phyloP scores from a whole-genome alignment of 2,329 filamentous ascomycete genomes.

The Fusarium nodosum region DNA sequence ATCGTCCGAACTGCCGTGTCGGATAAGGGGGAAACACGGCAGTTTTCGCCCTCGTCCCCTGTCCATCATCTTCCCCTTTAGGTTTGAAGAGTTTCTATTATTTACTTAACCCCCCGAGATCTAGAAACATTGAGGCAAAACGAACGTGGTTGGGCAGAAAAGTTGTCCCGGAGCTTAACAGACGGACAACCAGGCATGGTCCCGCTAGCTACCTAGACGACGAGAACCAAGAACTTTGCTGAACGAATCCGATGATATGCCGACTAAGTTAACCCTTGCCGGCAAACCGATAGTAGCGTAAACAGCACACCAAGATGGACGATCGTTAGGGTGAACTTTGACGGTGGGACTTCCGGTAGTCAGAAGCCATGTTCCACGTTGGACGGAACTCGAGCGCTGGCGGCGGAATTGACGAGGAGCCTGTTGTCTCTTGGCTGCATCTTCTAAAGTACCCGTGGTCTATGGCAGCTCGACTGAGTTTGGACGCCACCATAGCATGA shows the following conservation, averaged over 20 bases:
- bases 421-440: constrained; percentile 5
- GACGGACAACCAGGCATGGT: neutral
- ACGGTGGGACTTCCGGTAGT: neutral
- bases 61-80: neutral
- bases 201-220: constrained; percentile 14
- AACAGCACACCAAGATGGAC: neutral
- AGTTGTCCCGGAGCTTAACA: constrained; percentile 4
- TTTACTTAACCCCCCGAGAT: neutral
- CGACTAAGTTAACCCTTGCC: neutral
- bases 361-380: neutral
- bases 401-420: constrained; percentile 3
- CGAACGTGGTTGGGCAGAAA: neutral
- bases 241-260: neutral
- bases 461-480: constrained; percentile 2
- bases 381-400: constrained; percentile 1
- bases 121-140: neutral
- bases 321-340: neutral
- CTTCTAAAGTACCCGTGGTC: neutral
- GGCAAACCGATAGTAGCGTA: neutral
- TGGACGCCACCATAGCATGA: neutral
- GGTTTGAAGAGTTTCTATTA: neutral
- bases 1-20: neutral
- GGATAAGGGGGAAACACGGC: neutral
- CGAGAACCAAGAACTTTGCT: neutral
- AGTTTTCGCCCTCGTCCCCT: neutral